Conservation (phyloP, 352 stramenopile genomes). For the Globisporangium polare region DNA sequence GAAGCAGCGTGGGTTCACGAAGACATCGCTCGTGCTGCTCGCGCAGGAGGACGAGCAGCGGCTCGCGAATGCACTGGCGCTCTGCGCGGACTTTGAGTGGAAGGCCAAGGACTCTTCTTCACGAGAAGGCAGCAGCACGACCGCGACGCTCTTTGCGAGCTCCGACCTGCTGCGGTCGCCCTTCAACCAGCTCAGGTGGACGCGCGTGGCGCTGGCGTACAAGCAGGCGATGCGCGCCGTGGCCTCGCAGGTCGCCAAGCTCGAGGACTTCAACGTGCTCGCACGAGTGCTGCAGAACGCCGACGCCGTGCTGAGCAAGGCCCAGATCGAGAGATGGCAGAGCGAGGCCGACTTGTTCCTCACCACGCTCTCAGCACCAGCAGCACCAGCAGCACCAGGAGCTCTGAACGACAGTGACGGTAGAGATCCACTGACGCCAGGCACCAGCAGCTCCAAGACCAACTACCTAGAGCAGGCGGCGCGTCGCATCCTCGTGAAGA, state of each 20-base stretch:
- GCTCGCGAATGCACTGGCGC: conserved; percentile 6
- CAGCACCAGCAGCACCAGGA: conserved; percentile 17
- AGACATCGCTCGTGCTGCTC: conserved; percentile 21
- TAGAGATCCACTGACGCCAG: neutral
- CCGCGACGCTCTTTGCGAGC: conserved; percentile 36
- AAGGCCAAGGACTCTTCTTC: conserved; percentile 7
- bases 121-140: neutral
- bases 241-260: conserved; percentile 43
- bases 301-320: conserved; percentile 39
- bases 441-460: conserved; percentile 3
- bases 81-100: conserved; percentile 53
- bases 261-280: conserved; percentile 63
- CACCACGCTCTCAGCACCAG: conserved; percentile 17
- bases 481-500: conserved; percentile 42
- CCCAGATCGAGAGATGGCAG: conserved; percentile 54
- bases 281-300: conserved; percentile 41
- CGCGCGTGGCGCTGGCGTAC: conserved; percentile 45
- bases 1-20: conserved; percentile 37
- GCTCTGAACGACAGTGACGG: neutral
- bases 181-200: conserved; percentile 57
- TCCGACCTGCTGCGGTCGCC: conserved; percentile 43
- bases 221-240: conserved; percentile 32
- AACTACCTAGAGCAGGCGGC: conserved; percentile 25
- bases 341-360: conserved; percentile 35
- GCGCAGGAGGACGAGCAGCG: conserved; percentile 23